Evolutionary conservation across 2,329 filamentous ascomycete genomes (phyloP).

Genomic region (Aureobasidium lini): DNA sequence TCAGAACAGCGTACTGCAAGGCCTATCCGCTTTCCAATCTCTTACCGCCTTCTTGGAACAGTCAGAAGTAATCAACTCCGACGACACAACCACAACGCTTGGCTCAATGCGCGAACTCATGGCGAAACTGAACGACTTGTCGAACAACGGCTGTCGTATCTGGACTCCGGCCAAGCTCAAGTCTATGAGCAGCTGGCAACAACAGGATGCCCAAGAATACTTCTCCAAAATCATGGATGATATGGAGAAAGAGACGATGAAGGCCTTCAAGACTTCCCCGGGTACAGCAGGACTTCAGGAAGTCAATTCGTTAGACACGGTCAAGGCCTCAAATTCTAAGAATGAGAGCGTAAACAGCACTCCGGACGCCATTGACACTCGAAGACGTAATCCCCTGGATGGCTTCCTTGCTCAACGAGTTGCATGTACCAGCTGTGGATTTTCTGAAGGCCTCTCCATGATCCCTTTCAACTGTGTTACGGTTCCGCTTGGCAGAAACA

Average conservation of each 20-base stretch:
- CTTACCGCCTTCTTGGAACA: constrained; percentile 36
- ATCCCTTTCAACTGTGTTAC: constrained; percentile 93
- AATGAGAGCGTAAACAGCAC: background rate
- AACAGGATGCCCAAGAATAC: constrained; percentile 97
- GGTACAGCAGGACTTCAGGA: constrained; percentile 22
- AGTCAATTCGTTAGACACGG: background rate
- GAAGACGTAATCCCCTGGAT: constrained; percentile 64
- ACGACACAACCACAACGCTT: constrained; percentile 36
- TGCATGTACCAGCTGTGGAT: constrained; percentile 76
- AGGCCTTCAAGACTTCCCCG: constrained; percentile 20
- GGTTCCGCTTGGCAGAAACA: constrained; percentile 63
- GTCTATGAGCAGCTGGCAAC: constrained; percentile 89
- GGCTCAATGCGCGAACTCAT: constrained; percentile 58
- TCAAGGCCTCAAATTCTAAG: background rate
- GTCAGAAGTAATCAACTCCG: constrained; percentile 23
- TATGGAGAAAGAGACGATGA: constrained; percentile 47
- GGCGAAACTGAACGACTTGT: constrained; percentile 58
- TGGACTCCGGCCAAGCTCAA: constrained; percentile 80
- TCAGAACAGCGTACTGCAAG: constrained; percentile 80
- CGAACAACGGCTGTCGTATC: constrained; percentile 66
- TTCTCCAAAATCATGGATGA: constrained; percentile 65
- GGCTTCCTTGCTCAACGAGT: constrained; percentile 83
- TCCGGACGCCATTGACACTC: background rate
- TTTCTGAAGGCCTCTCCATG: constrained; percentile 79
- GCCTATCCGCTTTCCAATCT: constrained; percentile 63